Evolutionary conservation across 352 stramenopile genomes (phyloP), one percentile per base, ranked within the genome.

Genomic region (Phytophthora sp.): DNA sequence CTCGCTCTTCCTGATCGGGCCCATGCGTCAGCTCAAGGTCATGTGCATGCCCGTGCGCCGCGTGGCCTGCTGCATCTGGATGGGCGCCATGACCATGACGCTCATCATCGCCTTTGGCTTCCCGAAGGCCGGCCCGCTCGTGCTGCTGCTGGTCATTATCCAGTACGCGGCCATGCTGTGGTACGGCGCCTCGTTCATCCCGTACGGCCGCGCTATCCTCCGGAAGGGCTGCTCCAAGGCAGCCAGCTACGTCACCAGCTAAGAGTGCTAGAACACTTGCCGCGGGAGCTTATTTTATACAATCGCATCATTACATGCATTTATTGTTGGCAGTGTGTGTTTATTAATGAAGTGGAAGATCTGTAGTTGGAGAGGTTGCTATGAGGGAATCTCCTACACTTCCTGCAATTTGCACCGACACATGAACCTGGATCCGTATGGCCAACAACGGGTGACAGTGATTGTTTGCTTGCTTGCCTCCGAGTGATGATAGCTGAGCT

Each of bases 21-120:
- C 85, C 9, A 64, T 64, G 65, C 55, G 82, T 8, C 86, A 95
- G 69, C 46, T 91, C 39, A 83, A 90, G 55, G 79, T 95, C 56
- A 95, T 95, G 86, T 95, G 84, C 50, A 81, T 92, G 77, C 86
- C 86, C 4, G 79, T 95, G 41, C 86, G 86, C 15, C 82, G 86
- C 42, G 81, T 93, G 2, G 84, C 86, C 32, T 95, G 86, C 72
- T 82, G 71, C 63, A 72, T 93, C 59, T 95, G 86, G 86, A 87
- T 95, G 18, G 66, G 75, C 23, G 75, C 82, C 20, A 95, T 95
- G 86, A 17, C 72, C 44, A 59, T 74, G 45, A 93, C 84, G 58
- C 70, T 95, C 32, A 74, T 93, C 50, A 84, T 95, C 21, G 86
- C 86, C 15, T 82, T 92, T 50, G 81, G 78, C 13, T 92, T 93